phyloP scores from a whole-genome alignment of 2,329 filamentous ascomycete species.

The Pezicula neosporulosa region DNA sequence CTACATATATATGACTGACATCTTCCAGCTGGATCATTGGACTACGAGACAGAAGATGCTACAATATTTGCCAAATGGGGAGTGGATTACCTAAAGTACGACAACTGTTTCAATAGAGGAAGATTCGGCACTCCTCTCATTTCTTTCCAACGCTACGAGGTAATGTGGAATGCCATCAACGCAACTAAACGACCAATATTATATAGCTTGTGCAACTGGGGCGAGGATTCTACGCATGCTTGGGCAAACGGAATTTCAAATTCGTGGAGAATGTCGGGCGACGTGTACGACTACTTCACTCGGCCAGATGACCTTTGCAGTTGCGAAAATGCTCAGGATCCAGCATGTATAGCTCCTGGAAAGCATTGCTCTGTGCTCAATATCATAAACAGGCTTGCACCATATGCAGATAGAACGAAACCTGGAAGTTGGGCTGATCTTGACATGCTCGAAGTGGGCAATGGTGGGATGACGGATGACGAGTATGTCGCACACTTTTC shows the following conservation, averaged over 20 bases:
- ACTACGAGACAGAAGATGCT: conserved; percentile 45
- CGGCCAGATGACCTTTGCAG: conserved; percentile 18
- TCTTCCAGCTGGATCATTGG: conserved; percentile 27
- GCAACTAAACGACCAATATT: conserved; percentile 28
- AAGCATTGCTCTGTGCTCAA: conserved; percentile 3
- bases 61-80: conserved; percentile 46
- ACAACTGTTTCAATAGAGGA: conserved; percentile 52
- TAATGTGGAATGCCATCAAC: conserved; percentile 28
- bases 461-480: conserved; percentile 18
- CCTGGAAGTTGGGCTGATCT: conserved; percentile 34
- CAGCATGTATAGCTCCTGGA: conserved; percentile 16
- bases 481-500: conserved; percentile 26
- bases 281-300: conserved; percentile 27
- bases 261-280: conserved; percentile 36
- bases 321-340: conserved; percentile 10
- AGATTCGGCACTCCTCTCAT: conserved; percentile 34
- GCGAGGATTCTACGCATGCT: conserved; percentile 36
- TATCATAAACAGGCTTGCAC: conserved; percentile 5
- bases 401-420: conserved; percentile 1
- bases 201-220: conserved; percentile 39
- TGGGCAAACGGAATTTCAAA: conserved; percentile 35
- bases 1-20: background rate
- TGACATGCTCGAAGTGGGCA: conserved; percentile 29
- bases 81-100: conserved; percentile 48
- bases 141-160: conserved; percentile 22